Evolutionary conservation across 2,329 filamentous ascomycete species (phyloP).

Genomic region (Diaporthe eres): DNA sequence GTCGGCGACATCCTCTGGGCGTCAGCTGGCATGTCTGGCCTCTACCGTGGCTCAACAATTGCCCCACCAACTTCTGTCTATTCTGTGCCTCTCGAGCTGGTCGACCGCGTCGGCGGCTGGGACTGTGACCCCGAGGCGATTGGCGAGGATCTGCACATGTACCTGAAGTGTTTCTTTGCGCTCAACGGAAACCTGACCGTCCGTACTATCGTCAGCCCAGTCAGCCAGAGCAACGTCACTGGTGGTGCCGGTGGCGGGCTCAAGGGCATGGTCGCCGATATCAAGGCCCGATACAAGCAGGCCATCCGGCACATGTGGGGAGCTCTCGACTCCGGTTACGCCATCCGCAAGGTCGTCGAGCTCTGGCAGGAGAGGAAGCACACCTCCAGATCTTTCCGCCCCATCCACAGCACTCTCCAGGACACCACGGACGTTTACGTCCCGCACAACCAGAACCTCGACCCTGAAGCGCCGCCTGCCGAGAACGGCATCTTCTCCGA

Average conservation of each 20-base stretch:
- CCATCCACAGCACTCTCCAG: slow-evolving; percentile 66
- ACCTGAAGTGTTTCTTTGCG: slow-evolving; percentile 83
- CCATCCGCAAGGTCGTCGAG: slow-evolving; percentile 70
- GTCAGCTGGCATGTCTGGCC: slow-evolving; percentile 77
- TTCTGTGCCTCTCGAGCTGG: slow-evolving; percentile 75
- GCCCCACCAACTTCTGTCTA: slow-evolving; percentile 82
- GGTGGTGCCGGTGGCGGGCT: slow-evolving; percentile 70
- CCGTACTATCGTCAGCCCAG: slow-evolving; percentile 75
- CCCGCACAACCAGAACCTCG: slow-evolving; percentile 57
- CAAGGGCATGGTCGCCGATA: slow-evolving; percentile 68
- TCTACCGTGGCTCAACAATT: slow-evolving; percentile 74
- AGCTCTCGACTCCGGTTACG: slow-evolving; percentile 77
- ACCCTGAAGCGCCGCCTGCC: slow-evolving; percentile 54
- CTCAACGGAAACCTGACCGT: slow-evolving; percentile 78
- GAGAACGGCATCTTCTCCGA: slow-evolving; percentile 70
- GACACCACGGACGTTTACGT: slow-evolving; percentile 63
- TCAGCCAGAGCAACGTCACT: slow-evolving; percentile 80
- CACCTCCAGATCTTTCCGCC: slow-evolving; percentile 68
- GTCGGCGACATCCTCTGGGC: slow-evolving; percentile 81
- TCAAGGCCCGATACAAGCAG: slow-evolving; percentile 78
- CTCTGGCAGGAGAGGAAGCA: slow-evolving; percentile 71
- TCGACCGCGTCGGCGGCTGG: slow-evolving; percentile 80
- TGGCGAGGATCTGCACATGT: slow-evolving; percentile 84
- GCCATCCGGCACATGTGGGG: slow-evolving; percentile 84
- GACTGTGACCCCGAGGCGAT: slow-evolving; percentile 79